Percentiles rank a stretch among this genome's conserved stretches.
Conservation (phyloP, 371 early-diverging fungal species). For the Rhizopus sp. region DNA sequence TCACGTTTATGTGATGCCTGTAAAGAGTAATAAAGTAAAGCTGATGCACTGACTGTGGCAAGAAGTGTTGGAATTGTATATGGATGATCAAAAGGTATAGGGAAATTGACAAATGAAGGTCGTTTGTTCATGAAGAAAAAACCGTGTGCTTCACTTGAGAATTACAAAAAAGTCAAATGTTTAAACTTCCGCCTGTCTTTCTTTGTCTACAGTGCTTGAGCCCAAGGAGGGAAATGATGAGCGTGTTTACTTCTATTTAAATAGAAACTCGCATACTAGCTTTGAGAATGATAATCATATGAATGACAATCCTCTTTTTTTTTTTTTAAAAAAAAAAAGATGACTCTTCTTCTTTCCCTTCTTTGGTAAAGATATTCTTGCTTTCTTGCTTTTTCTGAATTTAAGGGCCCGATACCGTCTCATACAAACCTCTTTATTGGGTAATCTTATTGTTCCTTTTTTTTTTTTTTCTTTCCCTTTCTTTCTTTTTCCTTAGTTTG, state of each 20-base stretch:
- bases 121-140: constrained; percentile 28
- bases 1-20: constrained; percentile 43
- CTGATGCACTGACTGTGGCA: constrained; percentile 43
- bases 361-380: too few species aligned
- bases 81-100: constrained; percentile 57
- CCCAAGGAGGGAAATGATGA: too few species aligned
- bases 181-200: not conserved
- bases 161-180: not conserved
- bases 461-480: constrained; percentile 4
- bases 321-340: too few species aligned
- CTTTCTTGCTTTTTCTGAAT: too few species aligned
- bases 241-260: too few species aligned
- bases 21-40: constrained; percentile 45
- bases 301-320: too few species aligned
- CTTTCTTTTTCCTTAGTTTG: not conserved
- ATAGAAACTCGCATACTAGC: too few species aligned
- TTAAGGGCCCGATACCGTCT: too few species aligned
- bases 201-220: too few species aligned
- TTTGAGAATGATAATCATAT: too few species aligned
- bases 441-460: not conserved
- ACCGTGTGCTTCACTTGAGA: not conserved
- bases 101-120: constrained; percentile 49
- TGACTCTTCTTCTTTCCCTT: too few species aligned
- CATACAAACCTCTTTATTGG: too few species aligned
- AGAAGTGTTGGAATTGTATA: constrained; percentile 44